Evolutionary conservation across 805 yeast species (phyloP).

Genomic region (Starmerella asiatica): DNA sequence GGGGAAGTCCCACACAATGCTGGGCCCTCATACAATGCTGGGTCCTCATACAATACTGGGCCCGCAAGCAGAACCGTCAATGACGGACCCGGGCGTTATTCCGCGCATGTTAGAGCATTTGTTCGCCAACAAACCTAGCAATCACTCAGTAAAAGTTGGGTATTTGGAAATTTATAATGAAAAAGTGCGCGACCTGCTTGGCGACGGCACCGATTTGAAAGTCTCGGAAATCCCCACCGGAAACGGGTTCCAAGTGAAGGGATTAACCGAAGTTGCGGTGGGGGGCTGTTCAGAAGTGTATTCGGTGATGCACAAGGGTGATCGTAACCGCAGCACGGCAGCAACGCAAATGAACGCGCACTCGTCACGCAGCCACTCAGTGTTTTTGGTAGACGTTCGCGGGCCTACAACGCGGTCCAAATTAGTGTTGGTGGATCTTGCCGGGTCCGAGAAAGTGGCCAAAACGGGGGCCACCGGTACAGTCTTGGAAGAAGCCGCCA

Average conservation of each 20-base stretch:
- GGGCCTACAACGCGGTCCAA: slow-evolving; percentile 47
- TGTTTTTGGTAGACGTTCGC: slow-evolving; percentile 53
- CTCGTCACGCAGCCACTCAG: slow-evolving; percentile 70
- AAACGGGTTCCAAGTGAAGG: slow-evolving; percentile 58
- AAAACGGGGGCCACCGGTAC: slow-evolving; percentile 68
- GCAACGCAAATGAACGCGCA: slow-evolving; percentile 58
- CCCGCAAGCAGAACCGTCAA: background rate
- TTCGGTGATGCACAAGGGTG: slow-evolving; percentile 45
- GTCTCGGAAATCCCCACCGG: slow-evolving; percentile 31
- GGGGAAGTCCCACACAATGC: slow-evolving; percentile 67
- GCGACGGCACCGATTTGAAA: slow-evolving; percentile 19
- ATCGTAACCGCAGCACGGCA: slow-evolving; percentile 40
- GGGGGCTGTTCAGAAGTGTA: slow-evolving; percentile 45
- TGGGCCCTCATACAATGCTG: slow-evolving; percentile 41
- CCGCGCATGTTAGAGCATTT: slow-evolving; percentile 59
- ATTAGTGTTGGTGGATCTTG: slow-evolving; percentile 66
- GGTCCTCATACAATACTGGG: slow-evolving; percentile 70
- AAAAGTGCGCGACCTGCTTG: slow-evolving; percentile 52
- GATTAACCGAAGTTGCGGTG: slow-evolving; percentile 51
- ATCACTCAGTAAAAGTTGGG: slow-evolving; percentile 47
- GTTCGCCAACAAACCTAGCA: slow-evolving; percentile 40
- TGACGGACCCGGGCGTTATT: slow-evolving; percentile 41
- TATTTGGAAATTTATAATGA: slow-evolving; percentile 78
- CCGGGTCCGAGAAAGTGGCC: slow-evolving; percentile 72
- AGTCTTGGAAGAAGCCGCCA: slow-evolving; percentile 68